Evolutionary conservation across 306 rosid species (phyloP).

Genomic region (Hippophae gyantsensis): DNA sequence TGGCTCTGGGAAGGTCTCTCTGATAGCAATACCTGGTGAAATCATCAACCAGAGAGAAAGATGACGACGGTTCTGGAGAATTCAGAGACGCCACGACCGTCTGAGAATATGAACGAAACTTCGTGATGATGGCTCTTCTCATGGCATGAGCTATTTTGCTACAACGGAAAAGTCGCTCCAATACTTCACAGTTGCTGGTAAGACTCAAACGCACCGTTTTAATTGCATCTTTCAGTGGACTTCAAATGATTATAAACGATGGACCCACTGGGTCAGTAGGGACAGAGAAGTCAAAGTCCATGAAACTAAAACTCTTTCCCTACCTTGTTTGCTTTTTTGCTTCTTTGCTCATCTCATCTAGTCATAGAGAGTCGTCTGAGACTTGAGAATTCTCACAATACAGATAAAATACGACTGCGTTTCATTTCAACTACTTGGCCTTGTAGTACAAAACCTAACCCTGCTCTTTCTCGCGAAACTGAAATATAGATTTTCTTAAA

Average conservation of each 20-base stretch:
- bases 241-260: neutral
- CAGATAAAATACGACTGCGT: too few relatives aligned
- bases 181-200: too few relatives aligned
- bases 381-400: too few relatives aligned
- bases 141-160: neutral
- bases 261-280: slow-evolving; percentile 5
- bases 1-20: slow-evolving; percentile 62
- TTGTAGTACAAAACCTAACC: too few relatives aligned
- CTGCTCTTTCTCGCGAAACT: too few relatives aligned
- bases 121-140: slow-evolving; percentile 26
- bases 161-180: too few relatives aligned
- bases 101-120: slow-evolving; percentile 16
- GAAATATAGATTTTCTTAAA: too few relatives aligned
- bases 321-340: neutral
- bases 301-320: neutral
- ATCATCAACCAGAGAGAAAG: slow-evolving; percentile 30
- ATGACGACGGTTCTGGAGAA: slow-evolving; percentile 16
- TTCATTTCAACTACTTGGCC: too few relatives aligned
- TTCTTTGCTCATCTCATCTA: too few relatives aligned
- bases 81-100: slow-evolving; percentile 14
- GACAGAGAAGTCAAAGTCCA: slow-evolving; percentile 11
- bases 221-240: neutral
- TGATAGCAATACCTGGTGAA: slow-evolving; percentile 44
- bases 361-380: too few relatives aligned
- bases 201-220: too few relatives aligned